Evolutionary conservation across 768 basidiomycete genomes (phyloP).

Genomic region (Naganishia randhawae): DNA sequence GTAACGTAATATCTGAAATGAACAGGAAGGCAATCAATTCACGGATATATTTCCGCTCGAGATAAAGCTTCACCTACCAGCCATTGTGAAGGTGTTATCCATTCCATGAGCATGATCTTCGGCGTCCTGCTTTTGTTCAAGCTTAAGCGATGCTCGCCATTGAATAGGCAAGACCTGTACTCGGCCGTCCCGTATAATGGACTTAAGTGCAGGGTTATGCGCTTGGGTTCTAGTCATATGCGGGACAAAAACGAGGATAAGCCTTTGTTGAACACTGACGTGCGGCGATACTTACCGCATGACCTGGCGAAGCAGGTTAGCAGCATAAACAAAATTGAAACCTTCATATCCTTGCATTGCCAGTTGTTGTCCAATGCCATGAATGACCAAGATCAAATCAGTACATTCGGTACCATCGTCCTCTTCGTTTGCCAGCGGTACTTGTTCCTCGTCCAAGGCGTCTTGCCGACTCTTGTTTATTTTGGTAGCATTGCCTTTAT

Average conservation of each 20-base stretch:
- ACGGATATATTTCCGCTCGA: too few species aligned
- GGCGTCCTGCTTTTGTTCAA: conserved; percentile 50
- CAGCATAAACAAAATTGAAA: conserved; percentile 55
- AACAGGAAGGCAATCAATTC: not conserved
- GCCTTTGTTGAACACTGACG: not conserved
- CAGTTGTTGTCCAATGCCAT: conserved; percentile 54
- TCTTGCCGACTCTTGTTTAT: conserved; percentile 31
- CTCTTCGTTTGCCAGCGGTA: conserved; percentile 41
- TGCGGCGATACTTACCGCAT: conserved; percentile 40
- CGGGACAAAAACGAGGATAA: not conserved
- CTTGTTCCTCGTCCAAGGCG: conserved; percentile 47
- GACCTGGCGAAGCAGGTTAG: conserved; percentile 52
- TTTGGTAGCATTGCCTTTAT: conserved; percentile 14
- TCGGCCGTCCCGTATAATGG: conserved; percentile 53
- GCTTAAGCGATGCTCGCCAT: conserved; percentile 52
- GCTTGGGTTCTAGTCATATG: conserved; percentile 49
- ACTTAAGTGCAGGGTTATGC: conserved; percentile 51
- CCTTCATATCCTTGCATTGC: conserved; percentile 52
- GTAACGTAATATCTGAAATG: conserved; percentile 52
- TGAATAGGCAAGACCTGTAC: conserved; percentile 54
- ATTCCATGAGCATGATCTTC: conserved; percentile 51
- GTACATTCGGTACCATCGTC: conserved; percentile 50
- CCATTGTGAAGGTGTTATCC: conserved; percentile 54
- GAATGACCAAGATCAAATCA: conserved; percentile 54
- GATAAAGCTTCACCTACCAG: conserved; percentile 29